Percentiles rank a stretch among this genome's conserved stretches.
These are phyloP conservation scores for Scenedesmus sp. DNA, from an alignment of 163 green algal genomes.

Conservation along the genomic window DNA sequence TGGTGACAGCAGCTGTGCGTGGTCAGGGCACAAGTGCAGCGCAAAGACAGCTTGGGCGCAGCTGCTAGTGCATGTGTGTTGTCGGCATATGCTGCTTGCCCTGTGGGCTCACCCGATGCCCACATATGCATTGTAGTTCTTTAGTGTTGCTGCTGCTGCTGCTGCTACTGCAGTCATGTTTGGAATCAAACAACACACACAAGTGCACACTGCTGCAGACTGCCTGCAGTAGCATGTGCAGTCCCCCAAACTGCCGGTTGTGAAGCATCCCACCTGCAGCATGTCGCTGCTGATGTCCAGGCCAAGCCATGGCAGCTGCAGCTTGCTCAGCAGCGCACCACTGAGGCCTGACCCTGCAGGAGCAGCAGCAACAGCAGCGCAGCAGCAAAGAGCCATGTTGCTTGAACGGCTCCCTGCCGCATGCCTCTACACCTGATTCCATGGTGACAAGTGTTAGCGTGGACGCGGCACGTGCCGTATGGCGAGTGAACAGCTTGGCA, in stretches of 20 bases:
- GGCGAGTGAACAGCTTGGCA: neutral
- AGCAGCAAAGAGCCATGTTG: neutral
- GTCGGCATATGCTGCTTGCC: no score
- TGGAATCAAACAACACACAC: no score
- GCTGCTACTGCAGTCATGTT: no score
- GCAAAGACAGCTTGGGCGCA: no score
- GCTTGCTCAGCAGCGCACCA: slow-evolving; percentile 11
- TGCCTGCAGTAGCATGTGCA: neutral
- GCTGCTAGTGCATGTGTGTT: no score
- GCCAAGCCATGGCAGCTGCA: slow-evolving; percentile 58
- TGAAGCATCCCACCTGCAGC: slow-evolving; percentile 49
- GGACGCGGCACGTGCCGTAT: neutral
- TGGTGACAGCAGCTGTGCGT: no score
- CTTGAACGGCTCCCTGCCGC: neutral
- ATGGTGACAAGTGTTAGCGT: no score
- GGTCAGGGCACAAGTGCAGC: no score
- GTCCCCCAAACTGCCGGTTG: neutral
- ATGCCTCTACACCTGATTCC: neutral
- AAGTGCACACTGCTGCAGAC: neutral
- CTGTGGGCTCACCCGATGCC: no score
- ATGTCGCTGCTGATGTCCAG: slow-evolving; percentile 66
- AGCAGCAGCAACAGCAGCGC: neutral
- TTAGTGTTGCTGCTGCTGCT: neutral
- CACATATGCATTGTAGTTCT: no score
- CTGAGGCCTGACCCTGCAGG: slow-evolving; percentile 59